Evolutionary conservation across 1,284 basidiomycete genomes (phyloP).

Genomic region (Microbotryum violaceum): DNA sequence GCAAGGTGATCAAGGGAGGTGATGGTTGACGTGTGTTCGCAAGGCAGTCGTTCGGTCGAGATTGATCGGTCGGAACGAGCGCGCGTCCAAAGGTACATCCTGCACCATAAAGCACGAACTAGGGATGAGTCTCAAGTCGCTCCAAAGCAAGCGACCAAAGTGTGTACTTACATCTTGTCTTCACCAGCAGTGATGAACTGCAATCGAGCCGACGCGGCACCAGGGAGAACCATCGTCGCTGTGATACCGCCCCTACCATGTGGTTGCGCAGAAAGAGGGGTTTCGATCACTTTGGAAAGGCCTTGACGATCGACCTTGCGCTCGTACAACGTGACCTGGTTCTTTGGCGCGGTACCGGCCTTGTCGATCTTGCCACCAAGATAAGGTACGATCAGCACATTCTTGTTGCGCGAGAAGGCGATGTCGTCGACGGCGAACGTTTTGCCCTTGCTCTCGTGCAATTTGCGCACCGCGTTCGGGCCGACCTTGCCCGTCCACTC

Average conservation of each 20-base stretch:
- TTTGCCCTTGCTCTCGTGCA: slow-evolving; percentile 6
- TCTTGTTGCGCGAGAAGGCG: slow-evolving; percentile 15
- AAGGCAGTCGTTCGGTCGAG: slow-evolving; percentile 7
- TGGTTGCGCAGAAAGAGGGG: slow-evolving; percentile 10
- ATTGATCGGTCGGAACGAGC: slow-evolving; percentile 9
- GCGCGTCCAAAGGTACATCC: slow-evolving; percentile 24
- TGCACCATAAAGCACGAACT: neutral
- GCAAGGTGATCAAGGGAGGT: slow-evolving; percentile 10
- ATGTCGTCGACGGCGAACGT: slow-evolving; percentile 19
- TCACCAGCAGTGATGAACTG: slow-evolving; percentile 26
- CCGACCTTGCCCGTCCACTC: slow-evolving; percentile 8
- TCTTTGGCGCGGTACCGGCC: slow-evolving; percentile 6
- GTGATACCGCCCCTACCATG: slow-evolving; percentile 21
- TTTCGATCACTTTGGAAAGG: neutral
- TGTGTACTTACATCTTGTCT: slow-evolving; percentile 13
- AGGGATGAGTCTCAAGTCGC: neutral
- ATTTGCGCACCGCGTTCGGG: slow-evolving; percentile 6
- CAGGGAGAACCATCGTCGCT: slow-evolving; percentile 8
- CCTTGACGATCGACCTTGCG: neutral
- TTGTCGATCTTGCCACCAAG: slow-evolving; percentile 15
- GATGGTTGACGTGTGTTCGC: slow-evolving; percentile 17
- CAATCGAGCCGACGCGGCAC: slow-evolving; percentile 4
- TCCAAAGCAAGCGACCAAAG: neutral
- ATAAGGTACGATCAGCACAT: slow-evolving; percentile 19
- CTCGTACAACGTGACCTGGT: slow-evolving; percentile 22